phyloP scores from a whole-genome alignment of 1,139 yeast species.

The Yamadazyma triangularis region DNA sequence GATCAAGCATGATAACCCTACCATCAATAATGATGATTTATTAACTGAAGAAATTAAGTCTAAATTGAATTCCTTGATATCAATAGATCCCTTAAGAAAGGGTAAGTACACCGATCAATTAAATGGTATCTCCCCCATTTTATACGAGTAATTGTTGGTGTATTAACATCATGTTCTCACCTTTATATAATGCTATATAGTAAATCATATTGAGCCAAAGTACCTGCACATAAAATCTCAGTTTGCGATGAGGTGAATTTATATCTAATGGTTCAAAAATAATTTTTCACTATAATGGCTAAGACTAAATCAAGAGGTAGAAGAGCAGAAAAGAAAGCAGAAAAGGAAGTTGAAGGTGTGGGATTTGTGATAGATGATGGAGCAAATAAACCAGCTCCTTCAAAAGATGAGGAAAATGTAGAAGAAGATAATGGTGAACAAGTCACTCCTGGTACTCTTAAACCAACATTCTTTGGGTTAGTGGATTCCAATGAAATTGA shows the following conservation, averaged over 20 bases:
- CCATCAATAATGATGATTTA: conserved; percentile 1
- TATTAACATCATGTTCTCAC: no score
- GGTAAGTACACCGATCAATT: conserved; percentile 53
- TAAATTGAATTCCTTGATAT: conserved; percentile 39
- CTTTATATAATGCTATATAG: no score
- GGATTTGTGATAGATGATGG: conserved; percentile 13
- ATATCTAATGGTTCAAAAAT: conserved; percentile 1
- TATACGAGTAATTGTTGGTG: neutral
- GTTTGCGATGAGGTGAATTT: no score
- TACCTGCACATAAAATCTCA: neutral
- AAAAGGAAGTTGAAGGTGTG: conserved; percentile 12
- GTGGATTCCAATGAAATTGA: conserved; percentile 81
- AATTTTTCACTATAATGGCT: conserved; percentile 11
- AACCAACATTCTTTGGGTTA: conserved; percentile 66
- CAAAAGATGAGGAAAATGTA: conserved; percentile 5
- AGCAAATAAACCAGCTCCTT: conserved; percentile 10
- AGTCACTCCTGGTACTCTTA: conserved; percentile 1
- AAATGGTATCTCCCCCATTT: conserved; percentile 6
- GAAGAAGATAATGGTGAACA: conserved; percentile 3
- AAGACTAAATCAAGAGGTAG: conserved; percentile 59
- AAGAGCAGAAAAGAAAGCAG: conserved; percentile 47
- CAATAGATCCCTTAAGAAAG: conserved; percentile 66
- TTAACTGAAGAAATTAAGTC: conserved; percentile 22
- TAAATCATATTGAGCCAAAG: no score
- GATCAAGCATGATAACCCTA: conserved; percentile 11